A percentile compares a stretch with the other conserved stretches of the same genome.
These are phyloP conservation scores for Saccharomyces cerevisiae DNA, from an alignment of 805 yeast species.

Conservation along the genomic window DNA sequence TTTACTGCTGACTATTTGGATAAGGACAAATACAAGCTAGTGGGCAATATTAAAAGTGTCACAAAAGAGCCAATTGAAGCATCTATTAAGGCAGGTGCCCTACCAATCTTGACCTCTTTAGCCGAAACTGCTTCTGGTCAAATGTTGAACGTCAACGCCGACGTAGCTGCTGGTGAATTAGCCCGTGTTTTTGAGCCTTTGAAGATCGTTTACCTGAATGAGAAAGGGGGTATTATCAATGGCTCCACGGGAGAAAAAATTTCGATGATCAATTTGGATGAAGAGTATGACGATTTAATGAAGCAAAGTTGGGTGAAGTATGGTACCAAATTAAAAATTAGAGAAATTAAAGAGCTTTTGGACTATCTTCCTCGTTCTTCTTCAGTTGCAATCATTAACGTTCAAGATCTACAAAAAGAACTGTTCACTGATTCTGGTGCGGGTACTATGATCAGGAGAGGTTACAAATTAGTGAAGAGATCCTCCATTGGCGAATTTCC, in stretches of 20 bases:
- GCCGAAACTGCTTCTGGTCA: constrained; percentile 98
- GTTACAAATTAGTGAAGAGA: constrained; percentile 75
- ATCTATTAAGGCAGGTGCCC: constrained; percentile 88
- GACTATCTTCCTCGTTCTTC: constrained; percentile 94
- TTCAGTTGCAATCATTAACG: constrained; percentile 94
- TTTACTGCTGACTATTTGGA: constrained; percentile 89
- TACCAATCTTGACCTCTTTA: constrained; percentile 90
- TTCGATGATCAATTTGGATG: constrained; percentile 86
- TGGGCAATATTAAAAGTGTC: constrained; percentile 81
- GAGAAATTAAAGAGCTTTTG: constrained; percentile 89
- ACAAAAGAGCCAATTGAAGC: constrained; percentile 89
- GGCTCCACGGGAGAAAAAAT: constrained; percentile 88
- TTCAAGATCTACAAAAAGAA: constrained; percentile 91
- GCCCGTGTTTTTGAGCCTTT: constrained; percentile 96
- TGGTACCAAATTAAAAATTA: constrained; percentile 95
- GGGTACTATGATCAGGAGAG: constrained; percentile 96
- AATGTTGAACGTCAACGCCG: constrained; percentile 94
- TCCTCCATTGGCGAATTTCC: constrained; percentile 59
- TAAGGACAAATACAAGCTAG: constrained; percentile 82
- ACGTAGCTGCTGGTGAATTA: constrained; percentile 96
- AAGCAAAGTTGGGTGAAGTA: constrained; percentile 97
- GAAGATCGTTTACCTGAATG: constrained; percentile 91
- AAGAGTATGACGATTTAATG: constrained; percentile 85
- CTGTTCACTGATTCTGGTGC: constrained; percentile 98
- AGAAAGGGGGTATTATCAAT: constrained; percentile 93